Evolutionary conservation across 2,329 filamentous ascomycete species (phyloP), one percentile per base, ranked within the genome.

Genomic region (Epicoccum sorghinum): DNA sequence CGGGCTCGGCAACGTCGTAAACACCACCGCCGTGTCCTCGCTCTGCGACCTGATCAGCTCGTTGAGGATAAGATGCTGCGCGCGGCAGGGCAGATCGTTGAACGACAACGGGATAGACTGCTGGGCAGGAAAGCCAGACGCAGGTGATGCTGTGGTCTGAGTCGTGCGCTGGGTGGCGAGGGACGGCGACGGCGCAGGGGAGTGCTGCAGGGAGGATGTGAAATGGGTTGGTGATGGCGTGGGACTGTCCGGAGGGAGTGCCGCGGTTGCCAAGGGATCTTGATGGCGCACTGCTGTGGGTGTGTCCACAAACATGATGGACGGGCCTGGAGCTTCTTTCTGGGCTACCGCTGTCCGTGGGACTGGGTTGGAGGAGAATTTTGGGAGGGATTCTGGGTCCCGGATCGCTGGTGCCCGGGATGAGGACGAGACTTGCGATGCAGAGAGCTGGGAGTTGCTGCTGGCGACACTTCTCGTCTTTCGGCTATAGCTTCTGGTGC

Each of bases 61-160:
- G 70, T 96, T 96, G 13, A 96, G 76, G 25, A 96, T 93, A 32
- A 96, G 77, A 72, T 96, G 90, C 71, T 96, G 91, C 2, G 91
- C 91, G 13, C 90, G 86, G 65, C 89, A 90, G 0, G 91, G 91
- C 4, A 96, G 78, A 67, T 96, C 90, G 65, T 96, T 96, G 79
- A 96, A 96, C 2, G 87, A 91, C 2, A 96, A 78, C 0, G 90
- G 83, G 3, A 91, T 75, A 3, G 84, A 81, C 47, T 87, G 85
- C 22, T 84, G 83, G 3, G 84, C 82, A 0, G 82, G 81, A 59
- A 78, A 84, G 7, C 81, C 81, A 52, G 65, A 67, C 40, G 71
- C 44, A 8, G 44, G 45, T 6, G 38, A 43, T 3, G 29, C 29
- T 18, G 45, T 49, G 12, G 40, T 29, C 4, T 24, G 45, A 29